These are phyloP conservation scores for Colletotrichum agaves DNA, from an alignment of 2,329 filamentous ascomycete genomes.

Conservation along the genomic window DNA sequence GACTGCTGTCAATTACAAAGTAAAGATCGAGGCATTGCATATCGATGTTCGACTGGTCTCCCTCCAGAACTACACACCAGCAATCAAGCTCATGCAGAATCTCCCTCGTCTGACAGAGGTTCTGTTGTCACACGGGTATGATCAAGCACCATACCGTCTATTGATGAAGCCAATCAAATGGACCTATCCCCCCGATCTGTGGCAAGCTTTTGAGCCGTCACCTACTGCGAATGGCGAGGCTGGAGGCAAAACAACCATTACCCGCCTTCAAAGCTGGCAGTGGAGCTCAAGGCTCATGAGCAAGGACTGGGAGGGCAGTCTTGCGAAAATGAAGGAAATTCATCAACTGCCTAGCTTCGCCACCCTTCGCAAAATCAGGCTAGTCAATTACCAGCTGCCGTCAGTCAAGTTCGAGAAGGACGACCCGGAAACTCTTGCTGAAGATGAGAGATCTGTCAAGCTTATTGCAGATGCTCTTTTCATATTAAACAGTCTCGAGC, in stretches of 20 bases:
- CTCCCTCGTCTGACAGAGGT: constrained; percentile 76
- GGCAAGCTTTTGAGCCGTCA: constrained; percentile 65
- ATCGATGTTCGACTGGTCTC: constrained; percentile 76
- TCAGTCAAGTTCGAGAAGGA: constrained; percentile 49
- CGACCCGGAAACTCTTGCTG: constrained; percentile 54
- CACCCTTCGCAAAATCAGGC: constrained; percentile 64
- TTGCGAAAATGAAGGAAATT: constrained; percentile 60
- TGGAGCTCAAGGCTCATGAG: constrained; percentile 68
- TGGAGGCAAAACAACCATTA: constrained; percentile 46
- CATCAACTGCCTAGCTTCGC: constrained; percentile 69
- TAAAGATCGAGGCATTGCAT: constrained; percentile 76
- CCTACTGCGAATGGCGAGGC: constrained; percentile 56
- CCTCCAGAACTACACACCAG: constrained; percentile 59
- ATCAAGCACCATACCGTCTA: constrained; percentile 73
- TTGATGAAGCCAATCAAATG: constrained; percentile 70
- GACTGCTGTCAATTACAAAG: constrained; percentile 71
- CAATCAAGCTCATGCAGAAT: constrained; percentile 66
- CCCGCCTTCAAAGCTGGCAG: constrained; percentile 64
- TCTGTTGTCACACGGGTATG: constrained; percentile 76
- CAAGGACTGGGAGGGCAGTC: constrained; percentile 42
- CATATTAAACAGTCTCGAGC: constrained; percentile 70
- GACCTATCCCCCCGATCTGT: constrained; percentile 74
- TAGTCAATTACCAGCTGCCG: constrained; percentile 72
- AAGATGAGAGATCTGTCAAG: constrained; percentile 45
- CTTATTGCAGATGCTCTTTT: constrained; percentile 58